Percentiles rank a stretch among this genome's conserved stretches.
Conservation (phyloP, 495 filamentous ascomycete species). For the Penicillium silybi region DNA sequence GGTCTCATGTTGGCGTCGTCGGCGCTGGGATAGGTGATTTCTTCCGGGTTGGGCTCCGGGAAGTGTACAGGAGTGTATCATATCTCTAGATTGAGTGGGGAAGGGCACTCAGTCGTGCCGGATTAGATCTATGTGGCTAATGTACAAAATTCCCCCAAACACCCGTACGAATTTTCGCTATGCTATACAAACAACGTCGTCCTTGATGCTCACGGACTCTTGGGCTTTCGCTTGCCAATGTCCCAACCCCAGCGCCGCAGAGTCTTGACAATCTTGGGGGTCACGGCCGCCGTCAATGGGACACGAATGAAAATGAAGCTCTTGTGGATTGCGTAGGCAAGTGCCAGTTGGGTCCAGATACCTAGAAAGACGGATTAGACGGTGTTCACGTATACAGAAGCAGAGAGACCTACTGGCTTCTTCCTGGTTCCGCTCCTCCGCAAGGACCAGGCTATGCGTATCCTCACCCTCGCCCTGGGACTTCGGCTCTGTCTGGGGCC, state of each 20-base stretch:
- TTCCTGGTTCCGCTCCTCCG: constrained; percentile 34
- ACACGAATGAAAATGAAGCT: constrained; percentile 94
- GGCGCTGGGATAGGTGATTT: constrained; percentile 18
- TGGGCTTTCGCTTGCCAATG: constrained; percentile 60
- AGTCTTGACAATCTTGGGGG: constrained; percentile 85
- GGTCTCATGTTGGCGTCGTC: constrained; percentile 1
- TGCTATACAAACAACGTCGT: constrained; percentile 20
- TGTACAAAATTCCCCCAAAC: constrained; percentile 31
- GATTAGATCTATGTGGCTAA: constrained; percentile 37
- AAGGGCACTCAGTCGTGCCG: constrained; percentile 15
- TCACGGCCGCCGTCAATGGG: constrained; percentile 81
- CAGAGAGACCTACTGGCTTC: constrained; percentile 45
- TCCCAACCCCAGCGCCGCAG: constrained; percentile 81
- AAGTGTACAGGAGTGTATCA: constrained; percentile 11
- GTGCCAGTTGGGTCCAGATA: constrained; percentile 82
- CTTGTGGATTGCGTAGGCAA: constrained; percentile 98
- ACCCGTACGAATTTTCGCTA: constrained; percentile 22
- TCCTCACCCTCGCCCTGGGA: constrained; percentile 6
- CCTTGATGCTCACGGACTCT: constrained; percentile 24
- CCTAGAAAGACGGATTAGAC: constrained; percentile 35
- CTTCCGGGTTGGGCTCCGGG: constrained; percentile 4
- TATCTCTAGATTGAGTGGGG: constrained; percentile 27
- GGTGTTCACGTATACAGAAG: background rate
- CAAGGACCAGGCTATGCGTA: constrained; percentile 14
- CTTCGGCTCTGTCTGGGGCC: constrained; percentile 16